Conservation (phyloP, 2,329 filamentous ascomycete genomes). For the Chrysoporthe cubensis region DNA sequence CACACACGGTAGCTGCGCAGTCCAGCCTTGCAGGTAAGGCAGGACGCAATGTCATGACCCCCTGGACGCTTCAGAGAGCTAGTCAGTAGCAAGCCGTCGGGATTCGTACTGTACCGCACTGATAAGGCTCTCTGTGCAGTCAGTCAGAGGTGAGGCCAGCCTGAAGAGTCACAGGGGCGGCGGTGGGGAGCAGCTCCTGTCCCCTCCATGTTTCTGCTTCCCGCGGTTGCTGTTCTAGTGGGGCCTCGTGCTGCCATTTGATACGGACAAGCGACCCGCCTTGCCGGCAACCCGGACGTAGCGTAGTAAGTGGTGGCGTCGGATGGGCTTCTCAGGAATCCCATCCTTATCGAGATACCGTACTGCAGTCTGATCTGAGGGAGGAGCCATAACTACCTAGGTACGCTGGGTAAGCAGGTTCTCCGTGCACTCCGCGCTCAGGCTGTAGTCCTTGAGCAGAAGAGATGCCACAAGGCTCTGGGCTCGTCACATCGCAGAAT, state of each 20-base stretch:
- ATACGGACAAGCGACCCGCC: not conserved
- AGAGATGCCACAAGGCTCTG: not conserved
- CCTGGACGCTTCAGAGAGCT: not conserved
- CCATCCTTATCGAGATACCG: not conserved
- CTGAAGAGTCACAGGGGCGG: not conserved
- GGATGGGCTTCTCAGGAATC: not conserved
- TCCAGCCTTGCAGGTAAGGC: not conserved
- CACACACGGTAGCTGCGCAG: not conserved
- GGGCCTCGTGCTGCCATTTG: not conserved
- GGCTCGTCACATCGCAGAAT: not conserved
- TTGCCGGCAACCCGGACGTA: not conserved
- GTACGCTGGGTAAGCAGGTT: no score
- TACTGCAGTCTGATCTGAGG: not conserved
- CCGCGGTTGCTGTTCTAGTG: not conserved
- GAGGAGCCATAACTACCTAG: not conserved
- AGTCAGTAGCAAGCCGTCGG: not conserved
- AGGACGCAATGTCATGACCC: not conserved
- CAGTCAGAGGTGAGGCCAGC: not conserved
- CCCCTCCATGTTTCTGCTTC: not conserved
- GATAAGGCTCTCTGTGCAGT: not conserved
- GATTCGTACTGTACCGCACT: not conserved
- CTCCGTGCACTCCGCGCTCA: no score
- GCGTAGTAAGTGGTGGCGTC: not conserved
- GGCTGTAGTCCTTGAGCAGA: not conserved
- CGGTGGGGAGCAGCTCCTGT: not conserved